Percentiles rank a stretch among this genome's conserved stretches.
Conservation (phyloP, 2,329 filamentous ascomycete species). For the Colletotrichum brevisporum region DNA sequence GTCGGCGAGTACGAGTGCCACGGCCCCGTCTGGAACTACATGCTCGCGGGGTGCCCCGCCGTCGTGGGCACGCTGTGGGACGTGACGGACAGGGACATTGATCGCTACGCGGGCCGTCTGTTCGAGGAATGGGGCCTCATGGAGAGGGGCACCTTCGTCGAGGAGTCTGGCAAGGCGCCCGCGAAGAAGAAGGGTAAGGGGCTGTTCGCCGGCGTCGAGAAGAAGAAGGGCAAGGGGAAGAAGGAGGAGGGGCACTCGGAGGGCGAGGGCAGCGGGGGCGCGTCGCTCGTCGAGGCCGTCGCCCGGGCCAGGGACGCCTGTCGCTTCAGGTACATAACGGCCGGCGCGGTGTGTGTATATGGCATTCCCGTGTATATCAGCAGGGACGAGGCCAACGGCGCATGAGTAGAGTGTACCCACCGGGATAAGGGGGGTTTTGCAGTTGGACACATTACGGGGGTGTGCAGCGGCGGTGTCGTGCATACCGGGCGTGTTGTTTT, state of each 20-base stretch:
- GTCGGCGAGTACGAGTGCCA: conserved; percentile 92
- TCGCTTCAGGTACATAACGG: conserved; percentile 91
- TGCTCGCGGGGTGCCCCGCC: conserved; percentile 88
- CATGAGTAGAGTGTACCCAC: not conserved
- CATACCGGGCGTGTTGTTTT: not conserved
- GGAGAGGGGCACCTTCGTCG: conserved; percentile 57
- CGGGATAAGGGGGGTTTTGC: not conserved
- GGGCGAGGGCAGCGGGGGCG: conserved; percentile 51
- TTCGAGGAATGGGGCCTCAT: conserved; percentile 91
- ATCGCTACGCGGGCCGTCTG: conserved; percentile 84
- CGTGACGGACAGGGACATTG: conserved; percentile 97
- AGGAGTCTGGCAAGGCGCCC: conserved; percentile 23
- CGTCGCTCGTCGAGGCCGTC: conserved; percentile 85
- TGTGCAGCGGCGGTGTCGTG: not conserved
- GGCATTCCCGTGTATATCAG: conserved; percentile 90
- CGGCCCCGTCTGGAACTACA: conserved; percentile 91
- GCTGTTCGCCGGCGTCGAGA: conserved; percentile 40
- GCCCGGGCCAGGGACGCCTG: conserved; percentile 82
- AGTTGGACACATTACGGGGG: not conserved
- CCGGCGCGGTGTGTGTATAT: conserved; percentile 93
- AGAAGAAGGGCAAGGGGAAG: conserved; percentile 49
- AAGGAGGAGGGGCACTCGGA: conserved; percentile 45
- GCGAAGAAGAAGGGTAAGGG: conserved; percentile 45
- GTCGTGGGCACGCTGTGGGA: conserved; percentile 97
- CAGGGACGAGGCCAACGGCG: conserved; percentile 42